phyloP scores from a whole-genome alignment of 129 eudicot genomes.

The Ambrosia trifida region DNA sequence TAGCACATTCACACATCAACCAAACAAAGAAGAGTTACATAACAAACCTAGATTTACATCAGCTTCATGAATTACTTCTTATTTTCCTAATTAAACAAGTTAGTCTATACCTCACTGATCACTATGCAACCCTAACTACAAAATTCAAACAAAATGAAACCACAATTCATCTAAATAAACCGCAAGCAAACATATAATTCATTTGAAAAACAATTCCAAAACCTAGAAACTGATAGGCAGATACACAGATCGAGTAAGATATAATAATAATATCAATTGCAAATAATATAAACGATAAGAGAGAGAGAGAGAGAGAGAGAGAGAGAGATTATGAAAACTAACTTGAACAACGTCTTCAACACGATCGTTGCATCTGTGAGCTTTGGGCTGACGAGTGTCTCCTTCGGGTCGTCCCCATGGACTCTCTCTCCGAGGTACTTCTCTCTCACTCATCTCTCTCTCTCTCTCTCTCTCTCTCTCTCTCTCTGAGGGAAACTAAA shows the following conservation, averaged over 20 bases:
- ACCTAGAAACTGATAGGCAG: not conserved
- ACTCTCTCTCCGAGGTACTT: constrained; percentile 88
- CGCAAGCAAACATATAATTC: no score
- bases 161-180: not conserved
- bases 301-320: not conserved
- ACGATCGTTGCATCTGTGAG: constrained; percentile 97
- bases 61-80: no score
- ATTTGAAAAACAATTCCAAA: not conserved
- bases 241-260: constrained; percentile 11
- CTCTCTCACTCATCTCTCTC: constrained; percentile 60
- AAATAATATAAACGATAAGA: not conserved
- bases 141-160: constrained; percentile 11
- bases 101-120: no score
- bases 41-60: no score
- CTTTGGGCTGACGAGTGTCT: constrained; percentile 59
- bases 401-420: constrained; percentile 95
- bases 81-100: no score
- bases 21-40: no score
- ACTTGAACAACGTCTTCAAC: constrained; percentile 93
- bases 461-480: not conserved
- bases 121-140: not conserved
- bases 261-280: not conserved
- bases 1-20: not conserved
- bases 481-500: not conserved
- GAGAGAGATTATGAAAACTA: not conserved